These are phyloP conservation scores for Saturnispora gosingensis DNA, from an alignment of 805 yeast species.

Conservation along the genomic window DNA sequence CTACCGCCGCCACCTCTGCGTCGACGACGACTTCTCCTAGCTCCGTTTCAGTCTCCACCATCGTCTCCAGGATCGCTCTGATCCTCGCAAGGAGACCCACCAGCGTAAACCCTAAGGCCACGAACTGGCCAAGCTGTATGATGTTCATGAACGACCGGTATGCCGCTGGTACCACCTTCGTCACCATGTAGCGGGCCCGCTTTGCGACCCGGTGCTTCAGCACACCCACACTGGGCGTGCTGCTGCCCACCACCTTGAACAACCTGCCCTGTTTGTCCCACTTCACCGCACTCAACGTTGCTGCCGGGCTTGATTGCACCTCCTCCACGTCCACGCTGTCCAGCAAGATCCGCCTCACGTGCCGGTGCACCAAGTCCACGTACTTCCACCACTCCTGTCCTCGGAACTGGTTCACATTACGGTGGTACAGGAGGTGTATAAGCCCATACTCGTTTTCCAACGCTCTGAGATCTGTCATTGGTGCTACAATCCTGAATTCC, in stretches of 20 bases:
- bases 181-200: conserved; percentile 23
- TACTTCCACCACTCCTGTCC: conserved; percentile 70
- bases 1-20: no score
- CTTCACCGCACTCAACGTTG: not conserved
- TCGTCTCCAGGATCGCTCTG: conserved; percentile 13
- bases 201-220: not conserved
- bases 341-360: conserved; percentile 25
- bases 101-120: conserved; percentile 61
- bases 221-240: not conserved
- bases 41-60: not conserved
- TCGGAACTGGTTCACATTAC: conserved; percentile 71
- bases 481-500: not conserved
- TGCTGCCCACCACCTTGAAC: not conserved
- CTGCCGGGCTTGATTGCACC: not conserved
- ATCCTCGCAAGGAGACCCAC: conserved; percentile 48
- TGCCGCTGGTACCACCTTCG: conserved; percentile 35
- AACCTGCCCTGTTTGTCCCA: not conserved
- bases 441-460: conserved; percentile 44
- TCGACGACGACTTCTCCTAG: not conserved
- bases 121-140: conserved; percentile 67
- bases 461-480: not conserved
- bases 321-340: not conserved
- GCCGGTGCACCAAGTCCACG: conserved; percentile 54
- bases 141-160: conserved; percentile 58
- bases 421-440: conserved; percentile 54